Base-by-base conservation (phyloP, 306 rosid genomes). In the Trichosanthes cucumerina region DNA sequence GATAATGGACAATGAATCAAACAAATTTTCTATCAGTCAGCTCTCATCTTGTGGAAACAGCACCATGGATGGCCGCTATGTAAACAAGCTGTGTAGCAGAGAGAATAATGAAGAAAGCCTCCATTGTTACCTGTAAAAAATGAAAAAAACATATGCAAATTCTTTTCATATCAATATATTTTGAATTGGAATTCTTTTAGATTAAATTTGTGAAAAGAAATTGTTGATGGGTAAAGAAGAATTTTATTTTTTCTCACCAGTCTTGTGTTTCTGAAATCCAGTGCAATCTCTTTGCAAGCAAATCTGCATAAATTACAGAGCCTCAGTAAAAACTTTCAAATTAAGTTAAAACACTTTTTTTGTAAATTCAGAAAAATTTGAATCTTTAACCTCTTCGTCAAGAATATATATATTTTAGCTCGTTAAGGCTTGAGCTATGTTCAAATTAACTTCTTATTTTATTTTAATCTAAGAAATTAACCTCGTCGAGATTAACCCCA, bases 281-380 rank as follows among this genome's bases (percentile, higher is more conserved):
- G 90, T 81, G 86, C 84, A 77, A 91, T 96, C 97, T 96, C 98
- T 85, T 96, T 92, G 81, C 98, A 91, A 33, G 91, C 98, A 79
- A 95, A 92, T 23, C 98, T 92, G 89, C 83, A 84, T 7, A 15
- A 78, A 79, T 68, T 64, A 69, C 36, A 77, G 15, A 60, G 53
- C 31, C 38, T 77, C 13, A n/a, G 79, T 73, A 24, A 44, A 47
- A 2, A 4, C 12, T 43, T 23, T 71, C 43, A 26, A 62, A 62
- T 12, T 23, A 39, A 63, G 46, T 66, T n/a, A n/a, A n/a, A n/a
- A n/a, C n/a, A n/a, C n/a, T n/a, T 28, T 28, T 28, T 28, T 28
- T 28, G 33, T n/a, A n/a, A 28, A 2, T 28, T 28, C 33, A 28
- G 1, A 2, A 2, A 28, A 28, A 28, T 28, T 28, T 2, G 1